Evolutionary conservation across 495 filamentous ascomycete species (phyloP).

Genomic region (Xylaria castorea): DNA sequence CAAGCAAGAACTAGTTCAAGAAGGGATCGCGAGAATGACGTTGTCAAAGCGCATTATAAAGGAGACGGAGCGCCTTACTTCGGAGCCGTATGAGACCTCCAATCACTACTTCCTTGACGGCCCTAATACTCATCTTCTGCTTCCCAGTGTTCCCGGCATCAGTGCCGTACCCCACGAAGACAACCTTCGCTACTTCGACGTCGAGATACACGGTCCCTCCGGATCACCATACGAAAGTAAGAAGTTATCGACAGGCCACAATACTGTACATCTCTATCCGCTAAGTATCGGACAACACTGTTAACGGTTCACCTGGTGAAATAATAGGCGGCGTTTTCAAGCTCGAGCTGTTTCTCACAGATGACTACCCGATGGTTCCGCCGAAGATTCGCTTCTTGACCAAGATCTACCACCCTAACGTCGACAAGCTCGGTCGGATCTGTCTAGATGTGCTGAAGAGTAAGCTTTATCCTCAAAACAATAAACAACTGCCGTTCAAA

Average conservation of each 20-base stretch:
- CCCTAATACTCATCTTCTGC: conserved; percentile 21
- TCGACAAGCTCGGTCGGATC: conserved; percentile 95
- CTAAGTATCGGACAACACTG: not conserved
- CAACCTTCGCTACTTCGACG: conserved; percentile 97
- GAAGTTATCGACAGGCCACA: not conserved
- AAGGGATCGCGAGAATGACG: conserved; percentile 58
- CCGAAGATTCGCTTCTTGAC: conserved; percentile 98
- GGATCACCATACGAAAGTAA: conserved; percentile 92
- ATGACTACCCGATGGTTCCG: conserved; percentile 99
- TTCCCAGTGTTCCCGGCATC: conserved; percentile 88
- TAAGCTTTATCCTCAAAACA: conserved; percentile 51
- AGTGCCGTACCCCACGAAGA: conserved; percentile 98
- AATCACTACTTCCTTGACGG: not conserved
- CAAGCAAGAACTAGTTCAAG: not conserved
- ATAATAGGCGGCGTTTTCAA: conserved; percentile 87
- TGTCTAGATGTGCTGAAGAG: conserved; percentile 98
- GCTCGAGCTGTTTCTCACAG: conserved; percentile 97
- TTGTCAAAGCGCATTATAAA: conserved; percentile 97
- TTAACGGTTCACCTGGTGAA: conserved; percentile 17
- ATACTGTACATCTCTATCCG: not conserved
- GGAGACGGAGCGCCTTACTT: conserved; percentile 96
- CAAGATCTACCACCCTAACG: conserved; percentile 99
- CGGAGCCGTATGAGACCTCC: conserved; percentile 78
- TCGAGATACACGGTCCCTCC: conserved; percentile 92
- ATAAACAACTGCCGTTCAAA: not conserved